These are phyloP conservation scores for Ogataea henricii DNA, from an alignment of 805 yeast species.

Conservation along the genomic window DNA sequence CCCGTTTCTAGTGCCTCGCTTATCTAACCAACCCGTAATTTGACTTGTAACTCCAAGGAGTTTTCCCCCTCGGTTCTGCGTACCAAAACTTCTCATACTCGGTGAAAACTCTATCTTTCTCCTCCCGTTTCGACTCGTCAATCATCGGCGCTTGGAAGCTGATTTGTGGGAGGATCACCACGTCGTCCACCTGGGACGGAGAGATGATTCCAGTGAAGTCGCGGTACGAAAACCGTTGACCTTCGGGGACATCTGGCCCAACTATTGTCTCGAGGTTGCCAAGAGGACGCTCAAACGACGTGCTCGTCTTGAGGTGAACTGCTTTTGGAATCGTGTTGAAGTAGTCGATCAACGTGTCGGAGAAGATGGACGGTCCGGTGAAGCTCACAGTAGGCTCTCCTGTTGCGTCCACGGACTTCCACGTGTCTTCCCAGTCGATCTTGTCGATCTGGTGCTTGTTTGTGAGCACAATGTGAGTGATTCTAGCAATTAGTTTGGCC, in stretches of 20 bases:
- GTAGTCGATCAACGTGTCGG: slow-evolving; percentile 28
- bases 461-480: slow-evolving; percentile 21
- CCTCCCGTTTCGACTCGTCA: slow-evolving; percentile 5
- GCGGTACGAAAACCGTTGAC: slow-evolving; percentile 22
- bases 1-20: background rate
- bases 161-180: slow-evolving; percentile 21
- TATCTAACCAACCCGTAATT: slow-evolving; percentile 13
- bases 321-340: slow-evolving; percentile 21
- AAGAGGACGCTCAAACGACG: slow-evolving; percentile 9
- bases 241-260: slow-evolving; percentile 22
- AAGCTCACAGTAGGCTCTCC: slow-evolving; percentile 26
- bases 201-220: slow-evolving; percentile 22
- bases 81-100: slow-evolving; percentile 17
- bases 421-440: slow-evolving; percentile 21
- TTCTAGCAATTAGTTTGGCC: slow-evolving; percentile 27
- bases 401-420: slow-evolving; percentile 17
- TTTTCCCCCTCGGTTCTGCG: slow-evolving; percentile 29
- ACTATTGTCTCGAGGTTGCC: slow-evolving; percentile 6
- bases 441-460: slow-evolving; percentile 11
- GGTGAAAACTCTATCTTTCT: slow-evolving; percentile 7
- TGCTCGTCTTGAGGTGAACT: slow-evolving; percentile 10
- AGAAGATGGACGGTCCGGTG: slow-evolving; percentile 28
- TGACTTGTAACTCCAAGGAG: slow-evolving; percentile 18
- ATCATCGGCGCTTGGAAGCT: slow-evolving; percentile 21
- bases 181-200: slow-evolving; percentile 27